Evolutionary conservation across 192 early-diverging fungal species (phyloP), one percentile per base, ranked within the genome.

Genomic region (Tieghemiomyces parasiticus): DNA sequence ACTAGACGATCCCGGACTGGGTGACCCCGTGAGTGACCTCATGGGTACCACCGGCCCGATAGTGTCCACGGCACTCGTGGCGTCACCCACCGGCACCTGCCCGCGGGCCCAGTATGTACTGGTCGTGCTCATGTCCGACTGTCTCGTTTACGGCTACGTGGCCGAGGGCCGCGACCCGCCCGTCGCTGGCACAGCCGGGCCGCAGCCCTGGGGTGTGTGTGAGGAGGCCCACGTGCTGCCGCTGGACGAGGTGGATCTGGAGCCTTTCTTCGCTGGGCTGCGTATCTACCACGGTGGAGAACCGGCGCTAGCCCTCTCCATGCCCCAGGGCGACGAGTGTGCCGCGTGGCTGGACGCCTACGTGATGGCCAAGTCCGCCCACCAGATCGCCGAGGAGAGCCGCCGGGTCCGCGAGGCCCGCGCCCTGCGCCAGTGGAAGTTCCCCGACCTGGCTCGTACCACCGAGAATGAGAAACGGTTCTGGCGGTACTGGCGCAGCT

Each of bases 401-500:
- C 54, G 32, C 20, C 31, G 54, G 32, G 9, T 29, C 13, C 32
- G 54, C 14, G 54, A 56, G 33, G 33, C 12, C 31, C 30, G 34
- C 16, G 54, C 54, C 31, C 29, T 56, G 54, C 30, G 34, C 30
- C 28, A 29, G 31, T 56, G 54, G 54, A 34, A 56, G 34, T 56
- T 56, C 29, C 54, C 54, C 54, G 54, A 56, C 2, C 34, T 20
- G 1, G 34, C 12, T 14, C 29, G 33, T 20, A 8, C 54, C 2
- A 16, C 54, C 32, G 54, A 56, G 1, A 12, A 14, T 16, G 54
- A 56, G 19, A 56, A 30, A 2, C 54, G 54, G 54, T 56, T 34
- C 31, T 56, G 54, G 54, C 54, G 31, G 3, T 56, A 56, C 19
- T 56, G 54, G 54, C 54, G 54, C 24, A 56, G 54, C 16, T 56